Evolutionary conservation across 345 rosid genomes (phyloP), one percentile per base, ranked within the genome.

Genomic region (Combretum micranthum): DNA sequence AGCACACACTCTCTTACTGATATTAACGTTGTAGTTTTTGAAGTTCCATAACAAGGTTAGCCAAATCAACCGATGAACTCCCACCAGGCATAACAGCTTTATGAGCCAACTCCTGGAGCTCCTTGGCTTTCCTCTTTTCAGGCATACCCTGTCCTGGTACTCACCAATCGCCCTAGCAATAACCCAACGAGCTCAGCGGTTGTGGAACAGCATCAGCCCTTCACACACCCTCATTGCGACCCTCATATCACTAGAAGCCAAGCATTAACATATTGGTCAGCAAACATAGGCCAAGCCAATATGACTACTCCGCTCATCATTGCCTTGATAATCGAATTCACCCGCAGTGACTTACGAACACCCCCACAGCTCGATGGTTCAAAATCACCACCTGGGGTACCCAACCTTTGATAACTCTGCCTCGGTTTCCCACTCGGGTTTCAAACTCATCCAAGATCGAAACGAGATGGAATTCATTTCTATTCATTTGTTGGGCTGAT

Each of bases 241-340:
- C 15, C 83, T 81, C 75, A 82, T 13, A 42, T 83, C 64, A 77
- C 87, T 43, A 81, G 26, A 46, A 81, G 61, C 65, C 60, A 69
- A 0, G 75, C 86, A 44, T 83, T 75, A 13, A 83, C 64, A 55
- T 52, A 82, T 56, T 84, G 91, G 64, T 82, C 91, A 18, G 82
- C 88, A 63, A 78, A 83, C 90, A 88, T 81, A 0, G 96, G 96
- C 90, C 90, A 83, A 4, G 66, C 81, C 69, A 85, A 18, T 13
- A 83, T 49, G 63, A 72, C 25, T 18, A 64, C 76, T 5, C 91
- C 85, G 2, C 74, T 71, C 64, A 60, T 77, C 25, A 83, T 22
- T n/a, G 72, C 87, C 69, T 88, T 94, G 15, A 74, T 70, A 58
- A 75, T 67, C 32, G 92, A 87, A 79, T 87, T 84, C 96, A 87